Conservation (phyloP, 352 stramenopile genomes). For the Pythium guiyangense region DNA sequence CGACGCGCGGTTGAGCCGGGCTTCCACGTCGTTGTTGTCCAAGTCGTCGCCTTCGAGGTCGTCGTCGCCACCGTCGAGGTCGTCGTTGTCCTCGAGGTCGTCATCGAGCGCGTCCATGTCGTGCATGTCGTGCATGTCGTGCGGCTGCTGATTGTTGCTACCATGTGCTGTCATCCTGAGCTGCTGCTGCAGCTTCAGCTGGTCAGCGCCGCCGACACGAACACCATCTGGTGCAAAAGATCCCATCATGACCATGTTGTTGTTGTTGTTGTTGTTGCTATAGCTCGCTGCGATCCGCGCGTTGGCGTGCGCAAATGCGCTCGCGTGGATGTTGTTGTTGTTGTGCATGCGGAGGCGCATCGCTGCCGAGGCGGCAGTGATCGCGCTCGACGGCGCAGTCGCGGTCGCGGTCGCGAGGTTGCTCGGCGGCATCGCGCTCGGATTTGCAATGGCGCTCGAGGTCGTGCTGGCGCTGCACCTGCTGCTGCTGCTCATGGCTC, state of each 20-base stretch:
- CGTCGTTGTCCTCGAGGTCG: slow-evolving; percentile 6
- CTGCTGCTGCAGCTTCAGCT: slow-evolving; percentile 3
- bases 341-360: slow-evolving; percentile 17
- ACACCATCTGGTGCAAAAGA: not conserved
- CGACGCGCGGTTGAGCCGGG: not conserved
- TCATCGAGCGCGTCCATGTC: slow-evolving; percentile 9
- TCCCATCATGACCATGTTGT: not conserved
- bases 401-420: not conserved
- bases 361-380: too few relatives aligned
- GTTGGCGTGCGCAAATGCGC: slow-evolving; percentile 1
- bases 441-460: slow-evolving; percentile 2
- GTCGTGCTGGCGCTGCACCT: not conserved
- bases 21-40: slow-evolving; percentile 10
- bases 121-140: not conserved
- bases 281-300: not conserved
- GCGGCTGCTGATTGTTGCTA: not conserved
- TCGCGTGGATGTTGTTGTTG: not conserved
- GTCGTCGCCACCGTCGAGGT: slow-evolving; percentile 7
- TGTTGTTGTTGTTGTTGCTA: not conserved
- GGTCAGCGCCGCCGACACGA: not conserved
- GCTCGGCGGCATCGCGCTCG: not conserved
- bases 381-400: not conserved
- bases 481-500: not conserved
- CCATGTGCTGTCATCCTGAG: not conserved
- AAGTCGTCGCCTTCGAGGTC: slow-evolving; percentile 3